phyloP scores from a whole-genome alignment of 768 basidiomycete genomes.

The Termitomyces titanicus region DNA sequence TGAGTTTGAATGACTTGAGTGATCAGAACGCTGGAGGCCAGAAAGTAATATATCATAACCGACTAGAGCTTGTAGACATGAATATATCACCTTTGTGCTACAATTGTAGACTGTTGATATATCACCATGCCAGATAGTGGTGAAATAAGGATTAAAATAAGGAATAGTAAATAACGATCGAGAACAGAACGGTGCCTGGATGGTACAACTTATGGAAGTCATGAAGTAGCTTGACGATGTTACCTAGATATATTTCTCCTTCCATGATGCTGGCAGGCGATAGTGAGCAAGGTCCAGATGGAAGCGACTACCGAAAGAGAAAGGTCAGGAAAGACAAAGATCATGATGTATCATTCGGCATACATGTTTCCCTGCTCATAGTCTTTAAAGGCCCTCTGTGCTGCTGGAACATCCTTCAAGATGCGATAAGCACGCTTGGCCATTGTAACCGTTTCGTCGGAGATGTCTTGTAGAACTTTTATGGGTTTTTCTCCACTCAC shows the following conservation, averaged over 20 bases:
- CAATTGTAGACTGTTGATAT: too few relatives aligned
- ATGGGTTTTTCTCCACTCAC: constrained; percentile 3
- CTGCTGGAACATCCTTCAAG: constrained; percentile 1
- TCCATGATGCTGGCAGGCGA: constrained; percentile 1
- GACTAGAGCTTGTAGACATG: too few relatives aligned
- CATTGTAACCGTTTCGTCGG: constrained; percentile 3
- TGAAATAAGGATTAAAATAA: too few relatives aligned
- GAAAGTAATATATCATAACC: too few relatives aligned
- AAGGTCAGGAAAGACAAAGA: background rate
- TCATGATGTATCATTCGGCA: background rate
- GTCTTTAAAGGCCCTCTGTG: constrained; percentile 6
- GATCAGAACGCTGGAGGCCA: too few relatives aligned
- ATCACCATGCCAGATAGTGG: too few relatives aligned
- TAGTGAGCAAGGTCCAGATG: constrained; percentile 8
- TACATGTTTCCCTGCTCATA: constrained; percentile 10
- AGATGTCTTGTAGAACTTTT: constrained; percentile 8
- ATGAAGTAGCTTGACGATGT: too few relatives aligned
- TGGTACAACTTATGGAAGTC: too few relatives aligned
- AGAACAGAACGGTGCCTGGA: too few relatives aligned
- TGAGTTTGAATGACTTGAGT: too few relatives aligned
- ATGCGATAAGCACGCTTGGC: constrained; percentile 6
- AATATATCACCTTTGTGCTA: too few relatives aligned
- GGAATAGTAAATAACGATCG: too few relatives aligned
- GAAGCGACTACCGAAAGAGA: constrained; percentile 2
- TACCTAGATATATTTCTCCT: background rate